Base-by-base conservation (phyloP, 1,284 basidiomycete species). In the Sporisorium sorghi region DNA sequence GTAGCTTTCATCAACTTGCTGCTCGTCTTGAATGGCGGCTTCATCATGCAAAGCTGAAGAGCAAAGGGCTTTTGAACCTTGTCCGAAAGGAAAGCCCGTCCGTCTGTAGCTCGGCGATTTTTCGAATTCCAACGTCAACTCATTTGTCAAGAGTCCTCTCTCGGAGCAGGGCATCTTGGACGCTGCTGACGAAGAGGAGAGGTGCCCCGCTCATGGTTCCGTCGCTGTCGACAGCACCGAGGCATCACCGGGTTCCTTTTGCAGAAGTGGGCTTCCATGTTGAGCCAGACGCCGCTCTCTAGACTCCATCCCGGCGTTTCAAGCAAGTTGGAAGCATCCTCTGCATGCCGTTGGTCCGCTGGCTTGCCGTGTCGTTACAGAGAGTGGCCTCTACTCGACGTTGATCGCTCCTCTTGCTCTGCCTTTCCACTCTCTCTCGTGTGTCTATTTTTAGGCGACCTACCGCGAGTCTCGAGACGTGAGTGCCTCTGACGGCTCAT, bases 231-330 rank as follows among this genome's bases (percentile, higher is more conserved):
- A n/a, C n/a, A n/a, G n/a, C n/a, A n/a, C n/a, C n/a, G 5, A 30
- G 28, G 37, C 37, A 1, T 1, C 37, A 19, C 37, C n/a, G 37
- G 33, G 14, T 6, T 33, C 3, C 33, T 33, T 3, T 33, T 37
- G 5, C 28, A 30, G 28, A 19, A 8, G 1, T 40, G n/a, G 4
- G n/a, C n/a, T 40, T 40, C 6, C 14, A 6, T 40, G n/a, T 40
- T 8, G n/a, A 40, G 10, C 19, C n/a, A 8, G 32, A 21, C 21
- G 7, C 26, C 46, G 17, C 32, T 33, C 40, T 52, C 26, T 24
- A 48, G 37, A n/a, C 54, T 52, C 61, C 54, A 54, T 57, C 51
- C 61, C 62, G 62, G 55, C 62, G 62, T 49, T 64, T 58, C 62
- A 53, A 32, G 9, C 33, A 23, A 17, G 28, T 17, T 42, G 26